Evolutionary conservation across 179 eudicot species (phyloP), one percentile per base, ranked within the genome.

Genomic region (Gypsophila paniculata): DNA sequence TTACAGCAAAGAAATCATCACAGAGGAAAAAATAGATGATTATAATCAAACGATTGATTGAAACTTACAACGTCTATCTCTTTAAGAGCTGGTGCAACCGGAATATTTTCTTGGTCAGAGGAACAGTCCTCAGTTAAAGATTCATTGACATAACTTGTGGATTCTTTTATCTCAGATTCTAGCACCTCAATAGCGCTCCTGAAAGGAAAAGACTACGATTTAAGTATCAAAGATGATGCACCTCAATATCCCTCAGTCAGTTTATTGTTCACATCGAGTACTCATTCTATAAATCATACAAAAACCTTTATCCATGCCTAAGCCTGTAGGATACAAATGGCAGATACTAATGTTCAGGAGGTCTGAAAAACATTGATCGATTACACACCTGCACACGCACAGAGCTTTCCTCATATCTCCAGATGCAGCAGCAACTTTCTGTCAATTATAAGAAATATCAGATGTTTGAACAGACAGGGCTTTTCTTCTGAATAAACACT

Each of bases 391-490:
- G 91, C 99, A 94, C 23, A 94, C 79, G 61, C 85, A 79, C 23
- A 91, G 86, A 69, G 96, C 99, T 85, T 90, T 92, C 82, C 99
- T 86, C 97, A 91, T 87, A 73, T 94, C 97, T 61, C 99, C 97
- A 72, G 99, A 91, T 70, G 95, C 96, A 68, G 97, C 90, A 26
- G 99, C 99, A 71, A 91, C 99, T 90, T 83, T 94, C 99, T 91
- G 89, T 71, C 77, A 82, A 36, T 69, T 42, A 64, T 39, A 58
- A 39, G 61, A 49, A 51, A 73, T 49, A 32, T 60, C 72, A 65
- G 26, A 44, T 48, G 62, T 49, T 52, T 25, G 48, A 26, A 19
- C 10, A 39, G 12, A 29, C 42, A 52, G 55, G 23, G 17, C n/a
- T 15, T 13, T 51, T 6, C 18, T 51, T n/a, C 21, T 29, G 34